Evolutionary conservation across 2,329 filamentous ascomycete species (phyloP).

Genomic region (Pseudocercospora cruenta): DNA sequence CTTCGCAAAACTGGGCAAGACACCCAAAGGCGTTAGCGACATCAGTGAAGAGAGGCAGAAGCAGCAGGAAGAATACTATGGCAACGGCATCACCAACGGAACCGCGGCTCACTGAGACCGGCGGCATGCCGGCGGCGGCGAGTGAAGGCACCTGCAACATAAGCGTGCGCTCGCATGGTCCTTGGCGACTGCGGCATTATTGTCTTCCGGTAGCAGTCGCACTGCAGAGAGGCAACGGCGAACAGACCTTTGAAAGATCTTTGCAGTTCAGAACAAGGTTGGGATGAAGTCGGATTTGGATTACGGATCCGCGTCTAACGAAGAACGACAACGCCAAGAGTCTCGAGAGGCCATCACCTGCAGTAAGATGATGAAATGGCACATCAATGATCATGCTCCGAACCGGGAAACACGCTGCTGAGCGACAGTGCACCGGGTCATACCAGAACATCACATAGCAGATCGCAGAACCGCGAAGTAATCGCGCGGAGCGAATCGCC

Average conservation of each 20-base stretch:
- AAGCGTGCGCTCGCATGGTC: neutral
- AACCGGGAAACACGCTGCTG: neutral
- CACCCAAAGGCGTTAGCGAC: conserved; percentile 30
- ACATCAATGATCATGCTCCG: neutral
- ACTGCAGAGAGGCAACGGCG: neutral
- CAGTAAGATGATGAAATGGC: conserved; percentile 1
- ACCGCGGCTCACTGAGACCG: neutral
- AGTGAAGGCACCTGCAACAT: neutral
- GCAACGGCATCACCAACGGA: conserved; percentile 20
- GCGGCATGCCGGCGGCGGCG: neutral
- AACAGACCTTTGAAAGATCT: conserved; percentile 1
- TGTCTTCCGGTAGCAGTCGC: neutral
- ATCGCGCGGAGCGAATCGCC: neutral
- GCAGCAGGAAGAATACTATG: conserved; percentile 43
- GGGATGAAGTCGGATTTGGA: conserved; percentile 1
- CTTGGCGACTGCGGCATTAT: neutral
- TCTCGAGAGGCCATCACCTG: conserved; percentile 2
- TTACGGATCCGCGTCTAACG: neutral
- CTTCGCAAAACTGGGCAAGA: conserved; percentile 58
- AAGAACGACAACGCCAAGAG: neutral
- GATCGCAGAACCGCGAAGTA: neutral
- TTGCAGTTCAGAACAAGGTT: neutral
- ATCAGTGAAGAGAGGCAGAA: conserved; percentile 34
- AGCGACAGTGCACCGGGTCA: neutral
- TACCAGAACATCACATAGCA: neutral